Evolutionary conservation across 805 yeast genomes (phyloP), one percentile per base, ranked within the genome.

Genomic region (Pichia insulana): DNA sequence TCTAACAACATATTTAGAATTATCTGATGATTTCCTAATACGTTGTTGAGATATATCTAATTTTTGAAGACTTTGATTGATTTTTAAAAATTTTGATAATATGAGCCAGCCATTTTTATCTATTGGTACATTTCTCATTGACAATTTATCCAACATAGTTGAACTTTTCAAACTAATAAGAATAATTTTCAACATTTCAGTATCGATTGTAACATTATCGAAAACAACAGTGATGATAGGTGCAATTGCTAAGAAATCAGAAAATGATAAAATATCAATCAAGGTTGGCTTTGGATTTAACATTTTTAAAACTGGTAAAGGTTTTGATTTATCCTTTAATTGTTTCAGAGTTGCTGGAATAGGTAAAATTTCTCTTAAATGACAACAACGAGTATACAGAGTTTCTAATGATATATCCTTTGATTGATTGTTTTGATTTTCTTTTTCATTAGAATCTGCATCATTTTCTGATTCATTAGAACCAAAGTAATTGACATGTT

Each of bases 261-360:
- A 65, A 51, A 75, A 75, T 6, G 80, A 75, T 20, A 75, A 60
- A 9, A 74, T 68, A 54, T 75, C 81, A 45, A 75, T 73, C 36
- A 74, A 57, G 0, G 81, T 75, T 2, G 81, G 81, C 46, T 68
- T 71, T 1, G 81, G 80, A 50, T 75, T 75, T 44, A 75, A 61
- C 60, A 75, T 62, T 52, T 75, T 75, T 47, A 75, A 57, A 15
- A 74, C 79, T 44, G 71, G 75, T 37, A 75, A 59, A 1, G 80
- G 80, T 45, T 65, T 63, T 0, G 70, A 48, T 48, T 73, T 75
- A 47, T 69, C 65, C 43, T 71, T 74, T 46, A 75, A 61, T 53
- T 75, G 80, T 46, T 72, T 74, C 45, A 74, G 56, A 4, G 75
- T 70, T 5, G 73, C 74, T 2, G 74, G 74, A 42, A 70, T 70